These are phyloP conservation scores for Floccularia luteovirens DNA, from an alignment of 768 basidiomycete genomes.

Conservation along the genomic window DNA sequence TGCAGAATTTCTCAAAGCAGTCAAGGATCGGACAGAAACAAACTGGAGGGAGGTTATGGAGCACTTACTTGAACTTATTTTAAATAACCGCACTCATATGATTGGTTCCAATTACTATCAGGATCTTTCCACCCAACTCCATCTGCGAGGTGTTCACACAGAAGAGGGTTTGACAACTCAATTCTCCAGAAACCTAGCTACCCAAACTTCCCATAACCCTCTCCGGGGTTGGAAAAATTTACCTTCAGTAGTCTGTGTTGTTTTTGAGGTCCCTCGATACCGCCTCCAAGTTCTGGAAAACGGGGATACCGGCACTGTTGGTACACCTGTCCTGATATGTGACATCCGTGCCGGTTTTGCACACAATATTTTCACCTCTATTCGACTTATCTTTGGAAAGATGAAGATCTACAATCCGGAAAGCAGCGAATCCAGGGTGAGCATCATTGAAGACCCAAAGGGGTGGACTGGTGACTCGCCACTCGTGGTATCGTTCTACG, in stretches of 20 bases:
- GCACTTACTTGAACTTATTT: constrained; percentile 18
- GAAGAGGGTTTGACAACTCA: constrained; percentile 10
- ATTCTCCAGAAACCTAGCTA: neutral
- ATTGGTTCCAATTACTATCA: constrained; percentile 28
- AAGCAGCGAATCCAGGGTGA: constrained; percentile 3
- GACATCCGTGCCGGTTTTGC: constrained; percentile 13
- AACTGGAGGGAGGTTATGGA: constrained; percentile 38
- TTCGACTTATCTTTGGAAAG: constrained; percentile 25
- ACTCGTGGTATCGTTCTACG: constrained; percentile 26
- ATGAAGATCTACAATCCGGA: constrained; percentile 4
- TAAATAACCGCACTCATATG: constrained; percentile 12
- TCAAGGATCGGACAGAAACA: constrained; percentile 24
- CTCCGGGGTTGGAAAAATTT: constrained; percentile 21
- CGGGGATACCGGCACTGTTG: constrained; percentile 11
- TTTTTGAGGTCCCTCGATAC: constrained; percentile 25
- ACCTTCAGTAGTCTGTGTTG: constrained; percentile 23
- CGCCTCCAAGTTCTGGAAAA: constrained; percentile 18
- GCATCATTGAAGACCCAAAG: constrained; percentile 21
- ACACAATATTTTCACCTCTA: constrained; percentile 24
- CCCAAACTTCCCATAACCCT: constrained; percentile 6
- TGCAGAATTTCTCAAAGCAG: constrained; percentile 30
- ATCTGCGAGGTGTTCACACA: constrained; percentile 30
- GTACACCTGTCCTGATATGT: constrained; percentile 28
- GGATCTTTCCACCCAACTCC: constrained; percentile 37
- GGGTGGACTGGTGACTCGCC: constrained; percentile 25